These are phyloP conservation scores for Fusarium sp. DNA, from an alignment of 2,329 filamentous ascomycete genomes.

Conservation along the genomic window DNA sequence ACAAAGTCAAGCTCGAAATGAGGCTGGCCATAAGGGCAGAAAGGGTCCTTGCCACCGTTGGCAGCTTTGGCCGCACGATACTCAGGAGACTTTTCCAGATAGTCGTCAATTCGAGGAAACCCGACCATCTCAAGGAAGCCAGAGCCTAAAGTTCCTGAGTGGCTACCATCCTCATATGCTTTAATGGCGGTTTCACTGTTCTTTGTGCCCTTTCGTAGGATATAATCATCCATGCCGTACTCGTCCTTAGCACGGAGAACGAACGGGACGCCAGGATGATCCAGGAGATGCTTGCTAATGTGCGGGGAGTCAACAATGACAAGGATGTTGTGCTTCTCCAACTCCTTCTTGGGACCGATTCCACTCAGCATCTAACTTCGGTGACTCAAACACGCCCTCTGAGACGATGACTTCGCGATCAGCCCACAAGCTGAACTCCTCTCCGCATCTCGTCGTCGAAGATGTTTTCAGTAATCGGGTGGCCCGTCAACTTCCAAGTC, in stretches of 20 bases:
- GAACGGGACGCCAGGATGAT: conserved; percentile 58
- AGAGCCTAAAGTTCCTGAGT: conserved; percentile 54
- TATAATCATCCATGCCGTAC: conserved; percentile 57
- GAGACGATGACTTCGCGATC: conserved; percentile 64
- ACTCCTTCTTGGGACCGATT: conserved; percentile 68
- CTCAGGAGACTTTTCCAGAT: conserved; percentile 60
- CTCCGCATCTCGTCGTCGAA: conserved; percentile 66
- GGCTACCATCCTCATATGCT: too few relatives aligned
- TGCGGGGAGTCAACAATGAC: conserved; percentile 69
- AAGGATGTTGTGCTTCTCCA: conserved; percentile 66
- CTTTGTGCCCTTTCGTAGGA: conserved; percentile 55
- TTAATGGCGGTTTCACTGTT: conserved; percentile 52
- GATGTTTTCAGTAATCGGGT: conserved; percentile 67
- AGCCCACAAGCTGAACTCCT: conserved; percentile 63
- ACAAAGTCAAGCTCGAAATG: conserved; percentile 76
- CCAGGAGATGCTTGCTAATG: conserved; percentile 75
- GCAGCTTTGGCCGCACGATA: conserved; percentile 59
- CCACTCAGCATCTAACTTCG: conserved; percentile 75
- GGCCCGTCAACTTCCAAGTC: conserved; percentile 69
- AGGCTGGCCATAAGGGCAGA: conserved; percentile 69
- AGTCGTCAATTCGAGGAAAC: conserved; percentile 69
- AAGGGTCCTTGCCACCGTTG: conserved; percentile 65
- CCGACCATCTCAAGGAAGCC: conserved; percentile 67
- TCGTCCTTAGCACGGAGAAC: conserved; percentile 55
- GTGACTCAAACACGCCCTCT: conserved; percentile 72